Conservation (phyloP, 768 basidiomycete species). For the Mycena maculata region DNA sequence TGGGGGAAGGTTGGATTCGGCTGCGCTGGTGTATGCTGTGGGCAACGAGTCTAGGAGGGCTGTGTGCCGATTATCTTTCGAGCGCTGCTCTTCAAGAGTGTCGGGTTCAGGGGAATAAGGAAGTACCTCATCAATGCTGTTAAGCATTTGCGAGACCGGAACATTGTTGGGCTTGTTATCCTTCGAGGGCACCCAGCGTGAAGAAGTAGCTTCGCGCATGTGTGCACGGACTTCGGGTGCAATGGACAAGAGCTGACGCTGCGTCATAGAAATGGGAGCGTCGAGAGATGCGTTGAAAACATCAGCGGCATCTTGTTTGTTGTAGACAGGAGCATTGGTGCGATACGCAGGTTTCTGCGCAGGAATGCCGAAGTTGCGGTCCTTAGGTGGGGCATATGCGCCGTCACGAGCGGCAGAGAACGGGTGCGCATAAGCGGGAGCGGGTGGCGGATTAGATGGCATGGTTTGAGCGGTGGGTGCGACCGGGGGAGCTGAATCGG, state of each 20-base stretch:
- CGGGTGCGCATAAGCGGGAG: background rate
- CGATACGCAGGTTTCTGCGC: constrained; percentile 31
- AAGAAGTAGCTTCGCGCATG: constrained; percentile 33
- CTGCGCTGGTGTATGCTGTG: background rate
- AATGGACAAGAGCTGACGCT: constrained; percentile 36
- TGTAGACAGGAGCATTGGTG: constrained; percentile 31
- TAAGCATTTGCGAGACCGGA: too few relatives aligned
- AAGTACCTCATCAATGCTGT: background rate
- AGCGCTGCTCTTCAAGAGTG: background rate
- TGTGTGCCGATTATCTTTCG: background rate
- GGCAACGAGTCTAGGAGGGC: constrained; percentile 8
- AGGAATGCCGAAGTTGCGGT: constrained; percentile 23
- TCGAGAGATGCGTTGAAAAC: constrained; percentile 35
- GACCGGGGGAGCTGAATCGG: constrained; percentile 13
- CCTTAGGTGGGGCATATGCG: constrained; percentile 29
- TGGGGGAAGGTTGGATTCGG: background rate
- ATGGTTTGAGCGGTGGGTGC: background rate
- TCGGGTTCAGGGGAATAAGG: background rate
- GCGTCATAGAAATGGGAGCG: constrained; percentile 30
- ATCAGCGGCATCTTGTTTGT: constrained; percentile 21
- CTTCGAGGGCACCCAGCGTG: constrained; percentile 6
- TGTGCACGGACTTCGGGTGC: constrained; percentile 36
- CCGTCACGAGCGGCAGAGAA: constrained; percentile 20
- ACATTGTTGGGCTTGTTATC: background rate
- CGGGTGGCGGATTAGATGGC: background rate